Evolutionary conservation across 495 filamentous ascomycete genomes (phyloP), one percentile per base, ranked within the genome.

Genomic region (Aspergillus affinis): DNA sequence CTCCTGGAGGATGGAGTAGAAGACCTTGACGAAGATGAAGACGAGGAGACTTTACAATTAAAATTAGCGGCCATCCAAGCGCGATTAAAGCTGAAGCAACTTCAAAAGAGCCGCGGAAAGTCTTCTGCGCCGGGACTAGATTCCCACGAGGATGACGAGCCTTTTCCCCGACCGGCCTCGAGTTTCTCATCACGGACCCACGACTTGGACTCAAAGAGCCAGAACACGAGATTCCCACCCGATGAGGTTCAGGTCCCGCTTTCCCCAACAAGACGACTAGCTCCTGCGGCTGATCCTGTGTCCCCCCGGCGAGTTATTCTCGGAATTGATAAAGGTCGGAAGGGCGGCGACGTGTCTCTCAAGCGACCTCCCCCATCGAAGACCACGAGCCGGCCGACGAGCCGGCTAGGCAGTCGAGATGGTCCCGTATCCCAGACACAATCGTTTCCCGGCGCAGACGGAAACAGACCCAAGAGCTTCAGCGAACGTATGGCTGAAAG

Each of bases 281-380:
- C 76, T 26, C 62, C 77, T 9, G 60, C 72, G 0, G 70, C 80
- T 12, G 75, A 82, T 5, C 87, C 85, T n/a, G 83, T 76, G 47
- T 96, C 92, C 5, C 94, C 94, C 10, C 84, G 88, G 23, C 82
- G 95, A 61, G 84, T 91, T 20, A 67, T 92, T 10, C 73, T 98
- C 12, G 94, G 95, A 3, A 95, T 98, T 49, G 92, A 97, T 69
- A 95, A 94, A 68, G 91, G 91, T 1, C 78, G 91, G 46, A 89
- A 81, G 61, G 93, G 88, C 6, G 84, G 82, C 45, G 91, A 97
- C 68, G 82, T 98, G 45, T 97, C 93, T 4, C 73, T 98, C 29
- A 92, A 89, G 68, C 81, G 91, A 61, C 87, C 91, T 0, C 84
- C 89, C 29, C 77, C 66, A 52, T 64, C 65, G 29, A 72, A 59